Conservation (phyloP, 768 basidiomycete genomes). For the Coprinopsis strossmayeri region DNA sequence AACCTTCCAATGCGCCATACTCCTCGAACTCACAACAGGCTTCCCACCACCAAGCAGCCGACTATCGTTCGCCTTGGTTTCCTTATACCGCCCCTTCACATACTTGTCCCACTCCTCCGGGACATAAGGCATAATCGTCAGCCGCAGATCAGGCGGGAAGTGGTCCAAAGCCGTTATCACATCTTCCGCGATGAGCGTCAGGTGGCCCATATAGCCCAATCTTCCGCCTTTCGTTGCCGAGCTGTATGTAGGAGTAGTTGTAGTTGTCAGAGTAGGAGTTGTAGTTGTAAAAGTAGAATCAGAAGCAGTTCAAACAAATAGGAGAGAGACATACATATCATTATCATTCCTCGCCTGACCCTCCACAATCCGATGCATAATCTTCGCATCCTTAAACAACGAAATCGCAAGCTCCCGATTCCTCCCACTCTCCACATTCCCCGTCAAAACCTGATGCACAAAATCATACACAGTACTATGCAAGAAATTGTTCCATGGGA, state of each 20-base stretch:
- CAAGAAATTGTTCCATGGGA: conserved; percentile 96
- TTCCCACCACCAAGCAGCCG: conserved; percentile 83
- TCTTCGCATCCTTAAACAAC: conserved; percentile 77
- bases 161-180: conserved; percentile 84
- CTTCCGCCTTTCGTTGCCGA: conserved; percentile 71
- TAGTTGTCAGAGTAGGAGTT: conserved; percentile 4
- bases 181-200: conserved; percentile 92
- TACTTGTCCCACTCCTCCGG: conserved; percentile 88
- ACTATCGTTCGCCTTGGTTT: conserved; percentile 79
- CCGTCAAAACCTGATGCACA: conserved; percentile 91
- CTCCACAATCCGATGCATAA: conserved; percentile 83
- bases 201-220: conserved; percentile 94
- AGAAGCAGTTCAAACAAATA: too few species aligned
- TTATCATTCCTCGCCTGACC: conserved; percentile 76
- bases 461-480: conserved; percentile 96
- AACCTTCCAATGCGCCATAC: conserved; percentile 52
- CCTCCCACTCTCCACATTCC: conserved; percentile 71
- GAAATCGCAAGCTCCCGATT: conserved; percentile 82
- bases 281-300: too few species aligned
- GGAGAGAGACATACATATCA: conserved; percentile 47
- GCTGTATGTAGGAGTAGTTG: conserved; percentile 25
- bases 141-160: conserved; percentile 74
- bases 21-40: conserved; percentile 42
- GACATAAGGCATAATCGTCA: conserved; percentile 56
- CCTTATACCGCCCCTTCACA: conserved; percentile 76